Percentiles rank a stretch among this genome's conserved stretches.
Conservation (phyloP, 1,284 basidiomycete genomes). For the Ganoderma leucocontextum region DNA sequence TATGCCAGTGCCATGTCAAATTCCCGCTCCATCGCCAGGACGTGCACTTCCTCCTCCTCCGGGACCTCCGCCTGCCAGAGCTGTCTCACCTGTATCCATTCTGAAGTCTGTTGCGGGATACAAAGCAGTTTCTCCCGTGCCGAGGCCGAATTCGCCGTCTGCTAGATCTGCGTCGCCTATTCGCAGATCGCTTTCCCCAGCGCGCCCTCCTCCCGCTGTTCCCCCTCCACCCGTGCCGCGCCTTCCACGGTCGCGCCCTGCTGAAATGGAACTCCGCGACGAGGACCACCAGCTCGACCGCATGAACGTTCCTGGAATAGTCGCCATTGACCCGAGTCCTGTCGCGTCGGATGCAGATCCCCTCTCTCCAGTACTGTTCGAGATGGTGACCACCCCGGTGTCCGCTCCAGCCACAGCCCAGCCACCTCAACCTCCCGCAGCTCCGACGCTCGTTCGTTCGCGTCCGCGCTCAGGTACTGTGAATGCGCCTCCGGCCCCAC, state of each 20-base stretch:
- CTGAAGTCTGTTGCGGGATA: not conserved
- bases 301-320: slow-evolving; percentile 23
- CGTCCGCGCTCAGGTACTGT: slow-evolving; percentile 40
- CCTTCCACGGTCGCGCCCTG: slow-evolving; percentile 8
- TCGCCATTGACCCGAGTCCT: slow-evolving; percentile 27
- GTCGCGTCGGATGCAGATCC: slow-evolving; percentile 20
- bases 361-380: slow-evolving; percentile 24
- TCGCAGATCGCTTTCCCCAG: not conserved
- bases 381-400: slow-evolving; percentile 25
- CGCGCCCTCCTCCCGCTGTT: not conserved
- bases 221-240: slow-evolving; percentile 4
- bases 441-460: slow-evolving; percentile 21
- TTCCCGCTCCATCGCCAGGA: not conserved
- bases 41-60: not conserved
- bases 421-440: slow-evolving; percentile 15
- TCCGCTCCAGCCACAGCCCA: slow-evolving; percentile 5
- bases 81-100: not conserved
- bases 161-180: not conserved
- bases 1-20: not conserved
- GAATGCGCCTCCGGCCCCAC: slow-evolving; percentile 28
- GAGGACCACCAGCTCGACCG: not conserved
- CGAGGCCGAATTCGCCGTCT: not conserved
- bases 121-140: not conserved
- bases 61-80: not conserved
- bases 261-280: slow-evolving; percentile 13